Conservation (phyloP, 140 eudicot species). For the Bidens hawaiensis region DNA sequence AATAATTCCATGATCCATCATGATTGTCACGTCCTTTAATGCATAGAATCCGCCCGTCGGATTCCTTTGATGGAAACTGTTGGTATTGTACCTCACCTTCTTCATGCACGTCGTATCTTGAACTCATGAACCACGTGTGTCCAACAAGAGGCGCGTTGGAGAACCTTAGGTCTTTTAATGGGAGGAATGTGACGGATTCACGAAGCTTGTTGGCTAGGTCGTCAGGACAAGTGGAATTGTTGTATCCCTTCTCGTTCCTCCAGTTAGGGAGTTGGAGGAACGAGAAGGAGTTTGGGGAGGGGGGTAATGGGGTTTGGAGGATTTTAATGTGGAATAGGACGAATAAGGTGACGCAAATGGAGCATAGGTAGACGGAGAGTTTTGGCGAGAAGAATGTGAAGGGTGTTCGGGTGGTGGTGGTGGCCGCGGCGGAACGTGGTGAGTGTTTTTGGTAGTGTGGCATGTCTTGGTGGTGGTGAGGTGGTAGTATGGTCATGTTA, state of each 20-base stretch:
- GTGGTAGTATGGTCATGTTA: slow-evolving; percentile 25
- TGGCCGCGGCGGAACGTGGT: slow-evolving; percentile 15
- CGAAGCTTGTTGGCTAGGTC: slow-evolving; percentile 35
- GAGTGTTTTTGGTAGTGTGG: slow-evolving; percentile 31
- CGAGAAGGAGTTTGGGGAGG: slow-evolving; percentile 24
- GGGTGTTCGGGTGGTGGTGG: slow-evolving; percentile 13
- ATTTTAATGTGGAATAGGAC: slow-evolving; percentile 55
- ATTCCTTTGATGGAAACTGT: slow-evolving; percentile 57
- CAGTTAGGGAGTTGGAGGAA: slow-evolving; percentile 32
- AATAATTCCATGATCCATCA: slow-evolving; percentile 84
- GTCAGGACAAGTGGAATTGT: no score
- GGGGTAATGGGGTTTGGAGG: slow-evolving; percentile 40
- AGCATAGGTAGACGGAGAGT: slow-evolving; percentile 49
- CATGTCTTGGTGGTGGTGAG: slow-evolving; percentile 20
- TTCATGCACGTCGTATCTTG: slow-evolving; percentile 60
- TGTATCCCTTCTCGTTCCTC: no score
- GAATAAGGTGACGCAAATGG: slow-evolving; percentile 40
- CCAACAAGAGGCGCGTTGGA: slow-evolving; percentile 56
- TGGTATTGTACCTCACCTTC: slow-evolving; percentile 81
- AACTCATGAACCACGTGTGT: slow-evolving; percentile 99
- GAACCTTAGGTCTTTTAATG: slow-evolving; percentile 69
- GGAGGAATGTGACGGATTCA: slow-evolving; percentile 65
- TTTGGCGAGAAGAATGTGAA: slow-evolving; percentile 42
- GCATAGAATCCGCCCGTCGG: slow-evolving; percentile 63
- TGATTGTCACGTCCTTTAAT: slow-evolving; percentile 66